phyloP scores from a whole-genome alignment of 2,329 filamentous ascomycete genomes.

The Lachnellula cervina region DNA sequence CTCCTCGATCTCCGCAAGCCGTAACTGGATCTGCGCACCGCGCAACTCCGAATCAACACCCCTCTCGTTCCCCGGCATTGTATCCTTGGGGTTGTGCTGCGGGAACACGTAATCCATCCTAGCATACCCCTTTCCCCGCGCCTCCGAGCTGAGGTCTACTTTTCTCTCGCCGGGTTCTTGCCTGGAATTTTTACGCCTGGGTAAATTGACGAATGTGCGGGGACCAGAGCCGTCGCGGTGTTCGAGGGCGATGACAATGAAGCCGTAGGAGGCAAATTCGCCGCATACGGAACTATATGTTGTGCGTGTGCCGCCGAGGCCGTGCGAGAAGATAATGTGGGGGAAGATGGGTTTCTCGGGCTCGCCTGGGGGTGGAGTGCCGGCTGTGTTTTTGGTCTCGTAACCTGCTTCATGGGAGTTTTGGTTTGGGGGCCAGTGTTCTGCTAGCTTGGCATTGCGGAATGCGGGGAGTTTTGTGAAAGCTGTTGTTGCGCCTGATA shows the following conservation, averaged over 20 bases:
- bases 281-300: slow-evolving; percentile 59
- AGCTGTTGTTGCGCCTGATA: slow-evolving; percentile 44
- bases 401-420: slow-evolving; percentile 32
- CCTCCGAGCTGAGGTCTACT: slow-evolving; percentile 32
- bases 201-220: slow-evolving; percentile 55
- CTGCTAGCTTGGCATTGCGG: slow-evolving; percentile 54
- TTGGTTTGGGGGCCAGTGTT: slow-evolving; percentile 46
- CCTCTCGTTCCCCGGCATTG: slow-evolving; percentile 49
- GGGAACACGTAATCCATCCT: slow-evolving; percentile 60
- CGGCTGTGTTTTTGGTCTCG: slow-evolving; percentile 38
- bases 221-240: slow-evolving; percentile 62
- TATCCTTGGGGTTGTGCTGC: slow-evolving; percentile 47
- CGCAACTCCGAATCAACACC: slow-evolving; percentile 58
- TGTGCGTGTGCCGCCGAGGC: slow-evolving; percentile 58
- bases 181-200: slow-evolving; percentile 26
- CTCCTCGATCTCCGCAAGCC: slow-evolving; percentile 61
- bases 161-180: slow-evolving; percentile 31
- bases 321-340: slow-evolving; percentile 62
- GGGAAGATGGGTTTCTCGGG: slow-evolving; percentile 48
- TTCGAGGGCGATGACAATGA: slow-evolving; percentile 60
- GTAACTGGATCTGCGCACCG: slow-evolving; percentile 56
- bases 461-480: slow-evolving; percentile 62
- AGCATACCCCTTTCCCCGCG: slow-evolving; percentile 39
- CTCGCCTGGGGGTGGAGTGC: slow-evolving; percentile 36
- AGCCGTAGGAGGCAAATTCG: slow-evolving; percentile 62